Percentiles rank a stretch among this genome's conserved stretches.
Evolutionary conservation across 169 alveolate genomes (phyloP).

Genomic region (Eimeria falciformis): DNA sequence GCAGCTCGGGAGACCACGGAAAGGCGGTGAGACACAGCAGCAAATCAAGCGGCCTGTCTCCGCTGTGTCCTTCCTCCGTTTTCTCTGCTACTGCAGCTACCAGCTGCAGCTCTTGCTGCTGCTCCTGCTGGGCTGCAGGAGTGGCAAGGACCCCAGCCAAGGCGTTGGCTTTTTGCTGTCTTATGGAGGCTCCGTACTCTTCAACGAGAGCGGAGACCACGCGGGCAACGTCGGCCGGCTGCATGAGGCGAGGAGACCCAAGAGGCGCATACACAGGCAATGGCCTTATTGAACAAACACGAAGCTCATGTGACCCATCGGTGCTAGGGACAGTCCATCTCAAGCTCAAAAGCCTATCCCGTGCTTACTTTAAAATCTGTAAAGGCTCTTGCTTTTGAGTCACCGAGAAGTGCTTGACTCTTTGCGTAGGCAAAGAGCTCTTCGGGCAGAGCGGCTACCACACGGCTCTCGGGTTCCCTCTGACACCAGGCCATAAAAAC

Average conservation of each 20-base stretch:
- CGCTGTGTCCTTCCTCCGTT: background rate
- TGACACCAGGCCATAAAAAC: background rate
- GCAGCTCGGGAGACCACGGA: background rate
- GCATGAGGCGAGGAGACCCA: background rate
- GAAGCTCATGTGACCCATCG: background rate
- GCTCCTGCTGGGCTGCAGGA: background rate
- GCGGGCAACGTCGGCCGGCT: conserved; percentile 39
- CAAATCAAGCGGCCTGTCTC: conserved; percentile 15
- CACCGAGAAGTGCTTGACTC: background rate
- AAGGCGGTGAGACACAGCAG: conserved; percentile 32
- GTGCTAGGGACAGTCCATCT: background rate
- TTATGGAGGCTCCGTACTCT: conserved; percentile 7
- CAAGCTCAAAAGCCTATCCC: background rate
- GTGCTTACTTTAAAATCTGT: conserved; percentile 18
- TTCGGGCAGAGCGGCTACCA: conserved; percentile 1
- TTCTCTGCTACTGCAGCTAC: background rate
- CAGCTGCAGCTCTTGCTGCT: background rate
- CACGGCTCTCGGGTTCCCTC: conserved; percentile 21
- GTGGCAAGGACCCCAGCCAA: background rate
- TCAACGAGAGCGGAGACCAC: background rate
- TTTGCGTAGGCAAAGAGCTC: conserved; percentile 23
- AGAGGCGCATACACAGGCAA: background rate
- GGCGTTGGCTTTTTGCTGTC: conserved; percentile 28
- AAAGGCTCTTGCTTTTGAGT: background rate
- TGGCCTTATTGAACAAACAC: background rate